Evolutionary conservation across 2,329 filamentous ascomycete species (phyloP), one percentile per base, ranked within the genome.

Genomic region (Acrodontium crateriforme): DNA sequence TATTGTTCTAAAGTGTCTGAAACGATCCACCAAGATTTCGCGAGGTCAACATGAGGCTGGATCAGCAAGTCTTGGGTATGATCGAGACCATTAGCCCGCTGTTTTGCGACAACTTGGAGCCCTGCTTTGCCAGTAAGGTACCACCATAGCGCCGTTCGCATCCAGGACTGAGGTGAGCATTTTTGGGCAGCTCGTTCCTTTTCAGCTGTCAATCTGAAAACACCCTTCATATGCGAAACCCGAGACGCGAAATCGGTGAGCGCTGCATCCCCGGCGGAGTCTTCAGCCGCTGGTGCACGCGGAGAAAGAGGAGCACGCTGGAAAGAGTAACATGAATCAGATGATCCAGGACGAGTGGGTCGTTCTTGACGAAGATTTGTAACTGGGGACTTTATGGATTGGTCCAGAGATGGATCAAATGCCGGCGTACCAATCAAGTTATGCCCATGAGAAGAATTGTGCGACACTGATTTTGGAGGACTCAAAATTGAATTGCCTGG

Each of bases 71-170:
- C 67, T 59, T 38, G 71, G 61, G 37, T 62, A 66, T 42, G 14
- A 36, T 66, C 58, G 47, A 34, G 24, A 39, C 44, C 32, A 23
- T 65, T 59, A 39, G 59, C 35, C 72, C 65, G 32, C 31, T 43
- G 43, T 4, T 67, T 60, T 25, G 91, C 74, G 20, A 76, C 63
- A 9, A 59, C 54, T 50, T 93, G 85, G 28, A 93, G 63, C 7
- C 74, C 73, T 45, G 75, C 71, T 36, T 84, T 74, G 12, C 84
- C 85, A 41, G 72, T 78, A 24, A 92, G 50, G 46, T 93, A 91
- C 85, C 85, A 94, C 85, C 85, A 94, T 1, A 81, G 60, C 3
- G 73, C 75, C 14, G 74, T 76, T 32, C 80, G 69, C 7, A 78
- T 63, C 59, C 85, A 77, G 26, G 44, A 42, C 1, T 34, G 19